Evolutionary conservation across 768 basidiomycete genomes (phyloP).

Genomic region (Neoboletus magnificus): DNA sequence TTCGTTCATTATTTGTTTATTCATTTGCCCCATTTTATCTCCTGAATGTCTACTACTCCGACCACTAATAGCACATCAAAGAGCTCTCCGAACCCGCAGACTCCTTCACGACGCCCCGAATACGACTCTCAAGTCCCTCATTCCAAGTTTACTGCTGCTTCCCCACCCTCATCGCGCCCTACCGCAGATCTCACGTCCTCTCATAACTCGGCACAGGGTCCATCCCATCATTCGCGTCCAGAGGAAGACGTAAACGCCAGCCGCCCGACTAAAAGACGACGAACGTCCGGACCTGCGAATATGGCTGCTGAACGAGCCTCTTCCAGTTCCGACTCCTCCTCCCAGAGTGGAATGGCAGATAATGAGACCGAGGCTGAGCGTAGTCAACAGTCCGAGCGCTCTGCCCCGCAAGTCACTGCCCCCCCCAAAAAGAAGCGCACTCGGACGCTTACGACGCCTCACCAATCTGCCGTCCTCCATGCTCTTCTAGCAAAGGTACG

Average conservation of each 20-base stretch:
- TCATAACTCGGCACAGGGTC: slow-evolving; percentile 12
- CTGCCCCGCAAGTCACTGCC: slow-evolving; percentile 29
- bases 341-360: slow-evolving; percentile 58
- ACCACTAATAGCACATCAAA: slow-evolving; percentile 24
- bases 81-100: slow-evolving; percentile 4
- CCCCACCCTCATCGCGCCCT: background rate
- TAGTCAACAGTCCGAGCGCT: slow-evolving; percentile 40
- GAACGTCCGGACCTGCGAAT: slow-evolving; percentile 1
- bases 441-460: slow-evolving; percentile 82
- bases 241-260: slow-evolving; percentile 20
- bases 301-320: slow-evolving; percentile 28
- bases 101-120: slow-evolving; percentile 19
- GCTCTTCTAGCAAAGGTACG: slow-evolving; percentile 81
- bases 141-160: background rate
- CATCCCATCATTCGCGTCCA: slow-evolving; percentile 12
- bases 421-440: slow-evolving; percentile 65
- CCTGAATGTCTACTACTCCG: slow-evolving; percentile 25
- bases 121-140: slow-evolving; percentile 12
- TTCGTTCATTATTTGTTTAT: slow-evolving; percentile 28
- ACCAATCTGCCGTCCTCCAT: slow-evolving; percentile 85
- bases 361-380: slow-evolving; percentile 51
- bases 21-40: slow-evolving; percentile 12
- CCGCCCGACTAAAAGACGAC: slow-evolving; percentile 22
- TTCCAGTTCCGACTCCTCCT: slow-evolving; percentile 39
- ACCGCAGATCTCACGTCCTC: slow-evolving; percentile 13